Conservation (phyloP, 2,329 filamentous ascomycete species). For the Alternaria dauci region DNA sequence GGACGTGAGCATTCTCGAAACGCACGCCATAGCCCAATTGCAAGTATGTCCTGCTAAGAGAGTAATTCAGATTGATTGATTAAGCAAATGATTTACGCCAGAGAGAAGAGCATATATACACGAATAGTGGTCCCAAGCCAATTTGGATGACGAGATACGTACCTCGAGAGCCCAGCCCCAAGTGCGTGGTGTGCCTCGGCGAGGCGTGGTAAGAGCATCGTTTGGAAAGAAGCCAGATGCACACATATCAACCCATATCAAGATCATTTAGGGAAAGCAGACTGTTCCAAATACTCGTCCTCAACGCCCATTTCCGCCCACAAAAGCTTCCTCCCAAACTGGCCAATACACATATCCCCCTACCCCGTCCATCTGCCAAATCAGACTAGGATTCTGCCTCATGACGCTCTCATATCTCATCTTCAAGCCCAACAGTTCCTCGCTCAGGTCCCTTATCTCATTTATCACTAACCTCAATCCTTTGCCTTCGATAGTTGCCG, state of each 20-base stretch:
- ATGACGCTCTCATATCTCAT: slow-evolving; percentile 30
- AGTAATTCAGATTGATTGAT: background rate
- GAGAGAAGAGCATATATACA: background rate
- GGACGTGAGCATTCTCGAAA: background rate
- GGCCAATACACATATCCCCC: slow-evolving; percentile 24
- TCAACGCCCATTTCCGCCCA: background rate
- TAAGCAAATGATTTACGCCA: background rate
- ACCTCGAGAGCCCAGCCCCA: background rate
- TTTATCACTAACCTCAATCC: slow-evolving; percentile 35
- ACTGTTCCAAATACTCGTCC: background rate
- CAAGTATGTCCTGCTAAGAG: background rate
- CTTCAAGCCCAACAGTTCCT: slow-evolving; percentile 34
- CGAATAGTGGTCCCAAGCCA: no score
- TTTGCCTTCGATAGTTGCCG: slow-evolving; percentile 34
- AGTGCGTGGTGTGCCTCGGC: background rate
- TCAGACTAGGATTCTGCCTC: slow-evolving; percentile 37
- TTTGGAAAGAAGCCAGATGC: background rate
- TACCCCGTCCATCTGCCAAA: slow-evolving; percentile 35
- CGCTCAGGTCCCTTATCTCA: slow-evolving; percentile 35
- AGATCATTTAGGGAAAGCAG: background rate
- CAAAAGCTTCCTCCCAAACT: slow-evolving; percentile 20
- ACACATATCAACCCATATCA: background rate
- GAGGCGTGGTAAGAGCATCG: background rate
- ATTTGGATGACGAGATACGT: background rate
- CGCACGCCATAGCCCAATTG: background rate